Conservation (phyloP, 2,329 filamentous ascomycete genomes). For the Camptophora hylomeconis region DNA sequence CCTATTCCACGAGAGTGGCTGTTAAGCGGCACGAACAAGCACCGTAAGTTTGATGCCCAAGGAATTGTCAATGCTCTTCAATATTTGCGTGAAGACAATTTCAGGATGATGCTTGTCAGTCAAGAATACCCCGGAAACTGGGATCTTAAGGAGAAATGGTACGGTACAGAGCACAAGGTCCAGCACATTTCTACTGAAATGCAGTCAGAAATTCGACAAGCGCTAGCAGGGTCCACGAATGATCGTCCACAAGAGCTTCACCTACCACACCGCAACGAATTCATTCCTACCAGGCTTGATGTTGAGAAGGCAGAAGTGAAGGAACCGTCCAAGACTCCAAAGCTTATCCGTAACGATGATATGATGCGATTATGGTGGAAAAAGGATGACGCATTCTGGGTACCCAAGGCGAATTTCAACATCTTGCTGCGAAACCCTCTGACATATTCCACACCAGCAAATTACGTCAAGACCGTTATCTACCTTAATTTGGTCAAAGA, state of each 20-base stretch:
- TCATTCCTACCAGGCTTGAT: constrained; percentile 83
- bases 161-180: constrained; percentile 82
- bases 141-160: constrained; percentile 90
- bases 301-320: constrained; percentile 89
- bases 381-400: constrained; percentile 97
- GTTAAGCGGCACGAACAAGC: constrained; percentile 62
- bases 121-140: constrained; percentile 73
- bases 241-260: constrained; percentile 60
- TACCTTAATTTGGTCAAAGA: constrained; percentile 81
- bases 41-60: constrained; percentile 69
- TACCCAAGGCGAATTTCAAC: constrained; percentile 80
- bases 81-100: constrained; percentile 74
- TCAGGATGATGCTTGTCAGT: constrained; percentile 70
- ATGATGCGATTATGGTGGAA: constrained; percentile 85
- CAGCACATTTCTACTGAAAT: constrained; percentile 69
- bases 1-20: constrained; percentile 76
- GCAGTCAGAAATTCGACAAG: constrained; percentile 54
- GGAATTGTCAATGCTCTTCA: constrained; percentile 61
- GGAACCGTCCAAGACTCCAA: constrained; percentile 59
- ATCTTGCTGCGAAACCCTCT: constrained; percentile 69
- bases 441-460: constrained; percentile 65
- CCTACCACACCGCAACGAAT: constrained; percentile 86
- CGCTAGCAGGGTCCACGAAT: constrained; percentile 43
- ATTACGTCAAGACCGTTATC: constrained; percentile 62
- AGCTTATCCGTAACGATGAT: constrained; percentile 72